These are phyloP conservation scores for Zopfia rhizophila DNA, from an alignment of 2,329 filamentous ascomycete species.

Conservation along the genomic window DNA sequence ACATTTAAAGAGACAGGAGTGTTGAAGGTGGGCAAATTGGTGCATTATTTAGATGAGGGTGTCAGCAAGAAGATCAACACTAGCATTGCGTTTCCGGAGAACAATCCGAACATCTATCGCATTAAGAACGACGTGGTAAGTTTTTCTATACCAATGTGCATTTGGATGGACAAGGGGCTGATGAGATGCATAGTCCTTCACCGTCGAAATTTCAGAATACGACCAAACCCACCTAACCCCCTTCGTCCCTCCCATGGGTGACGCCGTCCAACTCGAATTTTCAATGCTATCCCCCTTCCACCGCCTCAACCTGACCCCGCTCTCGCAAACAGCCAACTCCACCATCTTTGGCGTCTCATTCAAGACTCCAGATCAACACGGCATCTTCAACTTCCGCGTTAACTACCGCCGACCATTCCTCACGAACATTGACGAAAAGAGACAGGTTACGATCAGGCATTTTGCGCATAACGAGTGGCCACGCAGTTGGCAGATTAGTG, in stretches of 20 bases:
- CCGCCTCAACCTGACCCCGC: constrained; percentile 76
- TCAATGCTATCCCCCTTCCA: constrained; percentile 99
- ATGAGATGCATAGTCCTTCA: constrained; percentile 72
- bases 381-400: constrained; percentile 97
- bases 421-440: constrained; percentile 90
- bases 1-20: constrained; percentile 95
- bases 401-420: constrained; percentile 98
- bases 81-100: constrained; percentile 53
- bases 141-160: constrained; percentile 42
- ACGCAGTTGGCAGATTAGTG: constrained; percentile 87
- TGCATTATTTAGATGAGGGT: constrained; percentile 74
- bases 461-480: constrained; percentile 98
- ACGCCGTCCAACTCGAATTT: constrained; percentile 93
- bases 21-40: constrained; percentile 81
- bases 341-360: constrained; percentile 81
- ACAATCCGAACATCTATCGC: constrained; percentile 90
- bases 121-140: constrained; percentile 96
- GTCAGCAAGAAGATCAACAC: constrained; percentile 59
- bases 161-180: too few relatives aligned
- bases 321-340: constrained; percentile 69
- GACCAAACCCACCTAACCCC: constrained; percentile 77
- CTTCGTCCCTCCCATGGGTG: constrained; percentile 74
- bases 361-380: constrained; percentile 92
- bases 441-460: constrained; percentile 92
- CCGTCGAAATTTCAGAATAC: constrained; percentile 90